These are phyloP conservation scores for Astrephomene gubernaculifera DNA, from an alignment of 139 green algal genomes.

Conservation along the genomic window DNA sequence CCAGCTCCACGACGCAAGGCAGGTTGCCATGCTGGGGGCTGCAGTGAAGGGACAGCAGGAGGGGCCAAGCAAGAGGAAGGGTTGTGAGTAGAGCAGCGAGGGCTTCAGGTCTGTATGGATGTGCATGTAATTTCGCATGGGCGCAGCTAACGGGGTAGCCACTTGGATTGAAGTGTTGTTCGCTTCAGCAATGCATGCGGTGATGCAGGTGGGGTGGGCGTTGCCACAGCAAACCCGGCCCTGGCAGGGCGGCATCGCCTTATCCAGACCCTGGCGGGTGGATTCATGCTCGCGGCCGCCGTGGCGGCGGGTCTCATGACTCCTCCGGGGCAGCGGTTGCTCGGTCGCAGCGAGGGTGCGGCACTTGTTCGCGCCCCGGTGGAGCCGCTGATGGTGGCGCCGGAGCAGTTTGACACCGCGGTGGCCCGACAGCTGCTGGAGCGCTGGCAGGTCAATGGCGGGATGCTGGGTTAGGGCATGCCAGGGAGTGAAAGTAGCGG, in stretches of 20 bases:
- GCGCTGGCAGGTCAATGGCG: slow-evolving; percentile 33
- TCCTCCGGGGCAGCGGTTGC: slow-evolving; percentile 17
- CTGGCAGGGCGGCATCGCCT: not conserved
- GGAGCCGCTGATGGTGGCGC: not conserved
- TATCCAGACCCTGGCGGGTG: not conserved
- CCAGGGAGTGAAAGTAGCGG: too few species aligned
- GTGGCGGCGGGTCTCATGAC: slow-evolving; percentile 4
- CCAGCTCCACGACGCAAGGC: not conserved
- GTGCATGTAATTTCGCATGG: not conserved
- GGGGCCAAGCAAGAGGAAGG: too few species aligned
- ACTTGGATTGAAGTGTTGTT: not conserved
- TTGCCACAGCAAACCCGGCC: not conserved
- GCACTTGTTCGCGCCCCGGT: not conserved
- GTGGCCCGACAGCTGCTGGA: slow-evolving; percentile 1
- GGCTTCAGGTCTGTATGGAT: not conserved
- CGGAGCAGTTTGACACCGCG: not conserved
- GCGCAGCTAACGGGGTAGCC: not conserved
- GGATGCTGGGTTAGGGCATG: too few species aligned
- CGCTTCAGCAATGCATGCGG: too few species aligned
- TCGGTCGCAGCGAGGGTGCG: not conserved
- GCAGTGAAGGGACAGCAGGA: too few species aligned
- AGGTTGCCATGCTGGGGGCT: not conserved
- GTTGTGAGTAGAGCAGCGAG: too few species aligned
- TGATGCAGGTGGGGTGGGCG: not conserved
- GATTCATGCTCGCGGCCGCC: not conserved